Evolutionary conservation across 1,284 basidiomycete species (phyloP), one percentile per base, ranked within the genome.

Genomic region (Moniliophthora roreri): DNA sequence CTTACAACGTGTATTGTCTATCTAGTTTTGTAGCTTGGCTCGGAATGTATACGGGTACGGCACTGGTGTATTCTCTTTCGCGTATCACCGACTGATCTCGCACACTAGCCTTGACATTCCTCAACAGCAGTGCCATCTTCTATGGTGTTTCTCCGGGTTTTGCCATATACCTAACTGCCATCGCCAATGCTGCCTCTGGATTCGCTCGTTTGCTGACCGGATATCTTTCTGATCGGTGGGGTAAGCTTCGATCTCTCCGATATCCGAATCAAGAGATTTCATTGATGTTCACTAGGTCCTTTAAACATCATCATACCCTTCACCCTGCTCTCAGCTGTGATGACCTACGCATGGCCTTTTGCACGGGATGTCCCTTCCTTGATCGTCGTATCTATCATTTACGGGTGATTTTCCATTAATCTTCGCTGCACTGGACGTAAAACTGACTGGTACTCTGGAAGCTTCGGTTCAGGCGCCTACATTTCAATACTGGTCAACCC

Each of bases 401-500:
- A 48, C 21, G 50, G 54, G 54, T 55, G n/a, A 42, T 8, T 34
- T 47, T 20, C 7, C 13, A 24, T 36, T 21, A 26, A 13, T 46
- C 34, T 39, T 28, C 28, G 20, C 13, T 13, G 15, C 10, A 3
- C 28, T 16, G 20, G 24, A 8, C 20, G n/a, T 36, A 16, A 35
- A 10, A 10, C 32, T n/a, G 10, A 24, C 26, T 28, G 28, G 2
- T 10, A 16, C 15, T 2, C 16, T 69, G 53, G 16, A 24, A 57
- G 55, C 11, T 51, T 57, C 35, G 45, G 45, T 11, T 42, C 52
- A 8, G 74, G 74, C 4, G 66, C 69, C 0, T 74, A 68, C 51
- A 66, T 68, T 4, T 64, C 67, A 0, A 58, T 74, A 34, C 47
- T 74, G 18, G 58, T 64, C 2, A 61, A 64, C 13, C 75, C 76